Conservation (phyloP, 2,329 filamentous ascomycete genomes). For the Pseudofabraea citricarpa region DNA sequence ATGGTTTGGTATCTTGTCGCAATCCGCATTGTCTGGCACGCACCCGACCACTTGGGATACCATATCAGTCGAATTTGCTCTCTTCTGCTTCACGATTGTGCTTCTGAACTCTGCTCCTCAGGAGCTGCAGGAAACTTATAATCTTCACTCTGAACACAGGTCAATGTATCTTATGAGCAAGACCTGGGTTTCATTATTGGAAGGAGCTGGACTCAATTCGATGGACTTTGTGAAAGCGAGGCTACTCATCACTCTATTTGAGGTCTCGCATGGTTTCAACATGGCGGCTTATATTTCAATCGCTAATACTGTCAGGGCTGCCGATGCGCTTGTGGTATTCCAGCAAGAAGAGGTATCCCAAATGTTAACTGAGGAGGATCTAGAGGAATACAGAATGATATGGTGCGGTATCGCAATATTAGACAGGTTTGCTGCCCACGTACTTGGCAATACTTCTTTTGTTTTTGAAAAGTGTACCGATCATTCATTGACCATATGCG, state of each 20-base stretch:
- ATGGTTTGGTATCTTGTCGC: conserved; percentile 15
- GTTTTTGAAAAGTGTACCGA: neutral
- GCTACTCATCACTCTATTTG: conserved; percentile 14
- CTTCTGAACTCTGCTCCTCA: no score
- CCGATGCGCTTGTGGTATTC: no score
- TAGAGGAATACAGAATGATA: no score
- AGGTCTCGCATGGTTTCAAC: conserved; percentile 13
- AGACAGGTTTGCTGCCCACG: conserved; percentile 4
- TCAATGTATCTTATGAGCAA: conserved; percentile 4
- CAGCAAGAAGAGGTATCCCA: no score
- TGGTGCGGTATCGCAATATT: conserved; percentile 5
- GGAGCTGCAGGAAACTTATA: no score
- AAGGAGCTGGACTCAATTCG: conserved; percentile 12
- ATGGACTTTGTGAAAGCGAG: conserved; percentile 12
- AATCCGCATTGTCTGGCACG: conserved; percentile 8
- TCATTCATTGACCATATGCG: neutral
- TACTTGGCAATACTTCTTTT: neutral
- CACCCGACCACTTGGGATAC: conserved; percentile 4
- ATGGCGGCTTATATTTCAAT: conserved; percentile 13
- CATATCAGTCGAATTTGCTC: conserved; percentile 10
- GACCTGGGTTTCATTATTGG: conserved; percentile 12
- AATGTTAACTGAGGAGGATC: no score
- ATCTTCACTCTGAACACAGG: conserved; percentile 8
- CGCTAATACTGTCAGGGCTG: conserved; percentile 11
- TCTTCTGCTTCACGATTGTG: conserved; percentile 11